Evolutionary conservation across 78 protist species (phyloP).

Genomic region (Polysphondylium violaceum): DNA sequence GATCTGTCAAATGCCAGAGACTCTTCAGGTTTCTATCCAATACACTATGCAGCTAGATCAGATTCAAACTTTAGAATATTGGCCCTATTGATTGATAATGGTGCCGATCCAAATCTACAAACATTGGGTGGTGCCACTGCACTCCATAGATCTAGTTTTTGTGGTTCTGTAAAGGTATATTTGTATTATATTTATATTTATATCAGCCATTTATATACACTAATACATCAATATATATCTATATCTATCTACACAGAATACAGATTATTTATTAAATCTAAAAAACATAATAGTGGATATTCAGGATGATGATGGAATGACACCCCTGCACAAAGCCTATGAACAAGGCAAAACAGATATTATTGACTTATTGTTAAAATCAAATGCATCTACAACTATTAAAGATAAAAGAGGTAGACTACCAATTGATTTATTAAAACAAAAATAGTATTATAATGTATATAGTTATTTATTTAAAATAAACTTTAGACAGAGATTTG

Average conservation of each 20-base stretch:
- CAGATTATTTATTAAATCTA: constrained; percentile 18
- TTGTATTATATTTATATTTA: neutral
- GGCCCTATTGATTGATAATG: constrained; percentile 17
- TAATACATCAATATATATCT: neutral
- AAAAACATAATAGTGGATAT: neutral
- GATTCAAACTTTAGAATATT: neutral
- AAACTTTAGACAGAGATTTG: too few relatives aligned
- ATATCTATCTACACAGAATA: constrained; percentile 5
- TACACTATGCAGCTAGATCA: constrained; percentile 61
- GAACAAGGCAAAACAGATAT: constrained; percentile 14
- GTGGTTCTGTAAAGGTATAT: constrained; percentile 42
- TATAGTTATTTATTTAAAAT: too few relatives aligned
- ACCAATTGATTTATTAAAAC: too few relatives aligned
- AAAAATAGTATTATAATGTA: too few relatives aligned
- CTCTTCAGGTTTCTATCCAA: constrained; percentile 46
- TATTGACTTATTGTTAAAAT: neutral
- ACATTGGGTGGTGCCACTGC: constrained; percentile 55
- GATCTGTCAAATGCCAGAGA: constrained; percentile 7
- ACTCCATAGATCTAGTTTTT: constrained; percentile 37
- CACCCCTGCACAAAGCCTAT: constrained; percentile 68
- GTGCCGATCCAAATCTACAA: neutral
- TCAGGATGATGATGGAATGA: constrained; percentile 58
- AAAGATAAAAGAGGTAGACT: too few relatives aligned
- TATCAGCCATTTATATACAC: neutral
- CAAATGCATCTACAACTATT: too few relatives aligned